A percentile compares a stretch with the other conserved stretches of the same genome.
These are phyloP conservation scores for Stellera chamaejasme DNA, from an alignment of 345 rosid genomes.

Conservation along the genomic window DNA sequence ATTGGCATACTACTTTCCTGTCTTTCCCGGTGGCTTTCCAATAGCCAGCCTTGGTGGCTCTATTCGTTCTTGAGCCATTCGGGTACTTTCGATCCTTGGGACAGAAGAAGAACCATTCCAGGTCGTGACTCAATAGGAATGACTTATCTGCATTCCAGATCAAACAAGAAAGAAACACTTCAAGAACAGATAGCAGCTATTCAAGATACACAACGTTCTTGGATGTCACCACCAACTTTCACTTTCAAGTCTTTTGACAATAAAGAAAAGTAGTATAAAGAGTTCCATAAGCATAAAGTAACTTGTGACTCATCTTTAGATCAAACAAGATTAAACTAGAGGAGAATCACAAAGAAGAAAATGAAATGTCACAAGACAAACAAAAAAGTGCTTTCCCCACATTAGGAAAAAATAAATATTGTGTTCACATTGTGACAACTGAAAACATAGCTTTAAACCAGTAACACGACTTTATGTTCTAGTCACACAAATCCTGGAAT, in stretches of 20 bases:
- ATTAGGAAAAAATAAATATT: constrained; percentile 4
- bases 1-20: constrained; percentile 53
- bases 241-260: constrained; percentile 6
- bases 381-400: constrained; percentile 22
- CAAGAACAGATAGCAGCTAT: no score
- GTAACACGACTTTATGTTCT: no score
- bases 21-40: constrained; percentile 98
- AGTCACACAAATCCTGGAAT: no score
- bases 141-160: constrained; percentile 51
- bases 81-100: constrained; percentile 80
- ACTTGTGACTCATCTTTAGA: constrained; percentile 1
- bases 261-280: constrained; percentile 15
- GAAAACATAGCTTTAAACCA: background rate
- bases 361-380: constrained; percentile 16
- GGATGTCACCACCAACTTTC: background rate
- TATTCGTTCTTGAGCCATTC: constrained; percentile 68
- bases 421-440: constrained; percentile 16
- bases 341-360: constrained; percentile 2
- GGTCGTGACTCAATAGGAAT: constrained; percentile 63
- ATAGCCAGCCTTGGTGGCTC: constrained; percentile 87
- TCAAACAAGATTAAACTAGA: background rate
- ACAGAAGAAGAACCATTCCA: constrained; percentile 96
- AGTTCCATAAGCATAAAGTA: constrained; percentile 11
- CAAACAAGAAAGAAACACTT: background rate
- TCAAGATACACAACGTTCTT: no score